Conservation (phyloP, 306 rosid genomes). For the apple (Malus domestica) region ASM211411v1 NC_041803.1:29462501-29463000, state of each 20-base stretch:
- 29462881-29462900: neutral
- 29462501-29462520: neutral
- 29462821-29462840: no score
- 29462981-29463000: no score
- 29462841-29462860: neutral
- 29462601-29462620: neutral
- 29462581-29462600: neutral
- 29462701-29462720: neutral
- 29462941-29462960: no score
- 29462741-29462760: neutral
- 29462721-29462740: neutral
- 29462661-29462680: no score
- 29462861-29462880: neutral
- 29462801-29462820: neutral
- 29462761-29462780: no score
- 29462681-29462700: no score
- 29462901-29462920: no score
- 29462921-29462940: no score
- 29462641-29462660: no score
- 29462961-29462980: no score
- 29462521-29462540: neutral
- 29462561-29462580: neutral
- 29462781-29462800: neutral
- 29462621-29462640: neutral
- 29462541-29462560: neutral